These are phyloP conservation scores for Pythium rishiriense DNA, from an alignment of 352 stramenopile species.

Conservation along the genomic window DNA sequence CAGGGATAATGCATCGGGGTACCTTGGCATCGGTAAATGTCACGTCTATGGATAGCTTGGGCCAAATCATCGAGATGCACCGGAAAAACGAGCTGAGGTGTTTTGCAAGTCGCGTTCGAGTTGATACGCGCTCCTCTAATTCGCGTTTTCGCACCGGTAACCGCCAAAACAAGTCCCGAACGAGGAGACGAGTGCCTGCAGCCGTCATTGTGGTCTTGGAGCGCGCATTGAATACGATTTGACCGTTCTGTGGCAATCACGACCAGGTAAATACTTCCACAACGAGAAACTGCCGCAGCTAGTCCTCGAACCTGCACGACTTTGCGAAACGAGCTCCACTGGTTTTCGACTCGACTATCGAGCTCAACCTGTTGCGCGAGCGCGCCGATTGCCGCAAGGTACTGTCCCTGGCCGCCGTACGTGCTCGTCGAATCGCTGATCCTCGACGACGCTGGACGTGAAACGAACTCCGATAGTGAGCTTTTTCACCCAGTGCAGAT, in stretches of 20 bases:
- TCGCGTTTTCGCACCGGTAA: conserved; percentile 58
- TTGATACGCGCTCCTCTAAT: conserved; percentile 35
- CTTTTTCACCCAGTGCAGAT: no score
- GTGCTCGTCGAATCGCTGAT: neutral
- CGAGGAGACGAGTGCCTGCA: conserved; percentile 50
- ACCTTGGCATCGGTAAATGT: conserved; percentile 38
- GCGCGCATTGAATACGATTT: conserved; percentile 57
- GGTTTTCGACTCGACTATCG: conserved; percentile 51
- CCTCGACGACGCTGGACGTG: conserved; percentile 43
- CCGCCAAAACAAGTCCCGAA: conserved; percentile 57
- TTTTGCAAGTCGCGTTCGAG: conserved; percentile 38
- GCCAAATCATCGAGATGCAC: conserved; percentile 75
- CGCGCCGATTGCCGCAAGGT: conserved; percentile 45
- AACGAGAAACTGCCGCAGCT: neutral
- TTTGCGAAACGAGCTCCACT: conserved; percentile 73
- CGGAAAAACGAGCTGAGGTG: conserved; percentile 50
- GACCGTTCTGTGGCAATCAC: conserved; percentile 33
- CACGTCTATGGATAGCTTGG: conserved; percentile 57
- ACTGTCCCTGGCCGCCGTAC: conserved; percentile 56
- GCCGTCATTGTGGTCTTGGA: conserved; percentile 23
- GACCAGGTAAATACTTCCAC: neutral
- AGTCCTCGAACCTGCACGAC: conserved; percentile 17
- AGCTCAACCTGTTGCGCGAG: conserved; percentile 54
- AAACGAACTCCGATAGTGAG: no score
- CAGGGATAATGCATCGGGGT: conserved; percentile 7